Percentiles rank a stretch among this genome's conserved stretches.
These are phyloP conservation scores for Annulohypoxylon nitens DNA, from an alignment of 495 filamentous ascomycete genomes.

Conservation along the genomic window DNA sequence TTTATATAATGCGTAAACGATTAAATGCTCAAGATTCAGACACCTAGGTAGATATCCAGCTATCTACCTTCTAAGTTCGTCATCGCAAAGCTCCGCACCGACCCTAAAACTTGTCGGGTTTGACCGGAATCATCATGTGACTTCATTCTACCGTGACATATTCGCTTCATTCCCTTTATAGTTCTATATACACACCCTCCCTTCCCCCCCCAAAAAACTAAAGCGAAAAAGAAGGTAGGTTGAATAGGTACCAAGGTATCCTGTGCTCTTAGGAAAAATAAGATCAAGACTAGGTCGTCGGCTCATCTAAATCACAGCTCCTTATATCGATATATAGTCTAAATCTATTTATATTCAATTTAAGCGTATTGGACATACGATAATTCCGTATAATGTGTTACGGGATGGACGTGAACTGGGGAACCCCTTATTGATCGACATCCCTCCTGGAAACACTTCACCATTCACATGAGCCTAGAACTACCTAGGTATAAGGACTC, in stretches of 20 bases:
- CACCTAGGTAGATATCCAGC: background rate
- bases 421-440: too few relatives aligned
- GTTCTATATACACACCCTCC: background rate
- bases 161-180: background rate
- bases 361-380: too few relatives aligned
- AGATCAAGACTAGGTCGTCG: background rate
- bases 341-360: too few relatives aligned
- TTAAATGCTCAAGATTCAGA: background rate
- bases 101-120: background rate
- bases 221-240: too few relatives aligned
- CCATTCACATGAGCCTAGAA: background rate
- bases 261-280: background rate
- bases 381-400: too few relatives aligned
- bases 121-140: slow-evolving; percentile 4
- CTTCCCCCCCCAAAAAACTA: background rate
- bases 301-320: too few relatives aligned
- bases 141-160: background rate
- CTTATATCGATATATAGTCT: too few relatives aligned
- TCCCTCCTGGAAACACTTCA: background rate
- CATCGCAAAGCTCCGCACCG: slow-evolving; percentile 11
- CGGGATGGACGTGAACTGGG: too few relatives aligned
- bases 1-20: background rate
- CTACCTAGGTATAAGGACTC: background rate
- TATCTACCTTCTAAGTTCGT: background rate
- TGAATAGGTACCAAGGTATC: too few relatives aligned